Evolutionary conservation across 352 stramenopile species (phyloP), one percentile per base, ranked within the genome.

Genomic region (Globisporangium cylindrosporum): DNA sequence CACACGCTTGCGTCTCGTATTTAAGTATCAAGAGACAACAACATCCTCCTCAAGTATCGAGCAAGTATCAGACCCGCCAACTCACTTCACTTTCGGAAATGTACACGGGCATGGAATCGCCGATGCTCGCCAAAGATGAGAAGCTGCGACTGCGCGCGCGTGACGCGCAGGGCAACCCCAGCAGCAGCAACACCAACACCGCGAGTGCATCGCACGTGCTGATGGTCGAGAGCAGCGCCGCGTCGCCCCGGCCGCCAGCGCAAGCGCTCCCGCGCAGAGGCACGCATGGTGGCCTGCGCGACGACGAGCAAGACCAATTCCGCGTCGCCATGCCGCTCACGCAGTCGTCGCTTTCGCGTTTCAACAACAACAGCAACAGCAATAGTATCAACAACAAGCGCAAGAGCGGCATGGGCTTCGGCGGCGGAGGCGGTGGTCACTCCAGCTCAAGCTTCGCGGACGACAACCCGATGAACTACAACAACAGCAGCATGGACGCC

Each of bases 31-130:
- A 36, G 6, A 36, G 27, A 32, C 27, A 32, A 32, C 27, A 32
- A 32, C 27, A 32, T 32, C 27, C 27, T 32, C 27, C 27, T 32
- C 38, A 38, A 29, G n/a, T 55, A 20, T 62, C 20, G 24, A 49
- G 29, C 18, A 46, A 59, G 15, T 27, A 59, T n/a, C 29, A 43
- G 24, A 18, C 25, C 36, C 36, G 3, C 18, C 12, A 41, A 32
- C 25, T 15, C 14, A n/a, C 46, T 20, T 32, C 4, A 20, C 18
- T 32, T 46, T 43, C 34, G 29, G 38, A 46, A 27, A 73, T 70
- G 62, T 70, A 73, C 63, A 67, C 55, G 29, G 57, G 63, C 62
- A 73, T 73, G 55, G 32, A 67, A 59, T 71, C 66, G 59, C 66
- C 66, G 59, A 49, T 22, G n/a, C 41, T 18, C 22, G 20, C 36